These are phyloP conservation scores for Casuarina glauca DNA, from an alignment of 306 rosid species.

Conservation along the genomic window DNA sequence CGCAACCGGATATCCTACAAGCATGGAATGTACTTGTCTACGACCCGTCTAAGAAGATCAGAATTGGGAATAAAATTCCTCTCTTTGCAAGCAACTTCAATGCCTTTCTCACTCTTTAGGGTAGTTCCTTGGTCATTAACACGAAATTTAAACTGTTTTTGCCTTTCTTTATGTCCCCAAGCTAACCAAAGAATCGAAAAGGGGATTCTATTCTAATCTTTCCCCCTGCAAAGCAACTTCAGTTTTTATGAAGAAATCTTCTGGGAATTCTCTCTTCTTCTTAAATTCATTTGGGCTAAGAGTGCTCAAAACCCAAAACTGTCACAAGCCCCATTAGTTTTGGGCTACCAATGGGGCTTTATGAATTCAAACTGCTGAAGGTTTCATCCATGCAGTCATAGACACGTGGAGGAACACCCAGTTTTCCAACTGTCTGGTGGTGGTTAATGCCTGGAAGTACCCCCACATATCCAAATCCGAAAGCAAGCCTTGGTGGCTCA, in stretches of 20 bases:
- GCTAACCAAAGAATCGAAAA: background rate
- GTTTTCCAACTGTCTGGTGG: conserved; percentile 12
- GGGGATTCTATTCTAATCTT: too few species aligned
- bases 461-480: conserved; percentile 45
- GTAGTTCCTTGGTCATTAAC: background rate
- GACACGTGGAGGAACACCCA: conserved; percentile 19
- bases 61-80: background rate
- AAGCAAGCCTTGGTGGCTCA: background rate
- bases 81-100: conserved; percentile 1
- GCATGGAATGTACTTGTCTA: background rate
- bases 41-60: background rate
- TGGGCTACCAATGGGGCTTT: too few species aligned
- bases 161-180: background rate
- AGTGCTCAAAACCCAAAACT: too few species aligned
- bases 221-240: background rate
- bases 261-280: too few species aligned
- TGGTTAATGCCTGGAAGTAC: conserved; percentile 1
- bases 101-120: background rate
- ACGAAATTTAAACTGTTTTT: background rate
- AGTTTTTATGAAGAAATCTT: background rate
- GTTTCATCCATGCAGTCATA: too few species aligned
- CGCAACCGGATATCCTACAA: background rate
- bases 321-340: too few species aligned
- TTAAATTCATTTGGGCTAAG: too few species aligned
- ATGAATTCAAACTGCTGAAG: too few species aligned